Evolutionary conservation across 2,329 filamentous ascomycete species (phyloP).

Genomic region (Chrysoporthe deuterocubensis): DNA sequence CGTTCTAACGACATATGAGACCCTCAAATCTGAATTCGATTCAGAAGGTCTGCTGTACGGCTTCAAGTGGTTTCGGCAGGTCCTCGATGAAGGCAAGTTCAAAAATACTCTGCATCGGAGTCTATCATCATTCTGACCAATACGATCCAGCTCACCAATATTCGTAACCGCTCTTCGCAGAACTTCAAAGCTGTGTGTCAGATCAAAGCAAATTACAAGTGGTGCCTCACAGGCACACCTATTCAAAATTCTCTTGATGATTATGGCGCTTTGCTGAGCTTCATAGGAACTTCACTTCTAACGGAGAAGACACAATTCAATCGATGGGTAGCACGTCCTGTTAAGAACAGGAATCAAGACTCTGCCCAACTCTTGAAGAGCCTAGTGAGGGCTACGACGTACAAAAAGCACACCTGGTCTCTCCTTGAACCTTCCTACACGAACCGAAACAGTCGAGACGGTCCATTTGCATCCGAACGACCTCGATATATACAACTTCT

Average conservation of each 20-base stretch:
- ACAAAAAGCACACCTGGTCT: background rate
- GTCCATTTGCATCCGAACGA: background rate
- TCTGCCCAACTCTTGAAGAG: background rate
- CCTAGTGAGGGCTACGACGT: background rate
- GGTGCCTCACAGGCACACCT: slow-evolving; percentile 48
- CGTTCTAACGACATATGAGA: background rate
- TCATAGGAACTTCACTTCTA: slow-evolving; percentile 32
- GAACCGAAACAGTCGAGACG: background rate
- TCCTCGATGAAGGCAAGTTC: background rate
- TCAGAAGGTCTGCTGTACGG: background rate
- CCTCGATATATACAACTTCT: background rate
- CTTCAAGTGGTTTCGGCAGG: background rate
- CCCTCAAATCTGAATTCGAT: background rate
- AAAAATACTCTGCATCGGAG: background rate
- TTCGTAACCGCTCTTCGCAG: background rate
- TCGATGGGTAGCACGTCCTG: background rate
- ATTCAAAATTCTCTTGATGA: slow-evolving; percentile 47
- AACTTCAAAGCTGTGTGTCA: background rate
- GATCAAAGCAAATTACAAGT: slow-evolving; percentile 33
- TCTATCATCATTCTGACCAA: background rate
- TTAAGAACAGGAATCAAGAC: background rate
- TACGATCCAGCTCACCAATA: background rate
- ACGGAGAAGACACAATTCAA: background rate
- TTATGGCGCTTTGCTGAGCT: slow-evolving; percentile 41
- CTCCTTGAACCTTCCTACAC: background rate